These are phyloP conservation scores for Phialophora tarda DNA, from an alignment of 2,329 filamentous ascomycete genomes.

Conservation along the genomic window DNA sequence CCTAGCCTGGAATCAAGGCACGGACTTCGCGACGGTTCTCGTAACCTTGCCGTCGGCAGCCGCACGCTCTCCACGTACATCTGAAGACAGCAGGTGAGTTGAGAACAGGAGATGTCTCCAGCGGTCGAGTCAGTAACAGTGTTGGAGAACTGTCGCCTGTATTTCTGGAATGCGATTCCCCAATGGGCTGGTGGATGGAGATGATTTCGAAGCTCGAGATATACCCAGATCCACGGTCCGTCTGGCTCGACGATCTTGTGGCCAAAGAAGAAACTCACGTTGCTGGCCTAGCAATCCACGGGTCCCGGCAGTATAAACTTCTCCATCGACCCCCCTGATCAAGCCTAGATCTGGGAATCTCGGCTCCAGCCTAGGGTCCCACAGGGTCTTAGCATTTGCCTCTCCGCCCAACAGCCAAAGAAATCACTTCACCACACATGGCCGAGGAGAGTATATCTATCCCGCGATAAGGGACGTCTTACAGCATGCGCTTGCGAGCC, in stretches of 20 bases:
- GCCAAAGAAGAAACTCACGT: neutral
- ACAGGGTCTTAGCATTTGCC: neutral
- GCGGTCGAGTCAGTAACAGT: neutral
- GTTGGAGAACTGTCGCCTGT: neutral
- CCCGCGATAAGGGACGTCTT: conserved; percentile 14
- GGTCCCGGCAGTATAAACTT: conserved; percentile 1
- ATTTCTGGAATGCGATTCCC: conserved; percentile 13
- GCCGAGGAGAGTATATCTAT: neutral
- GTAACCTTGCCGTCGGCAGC: neutral
- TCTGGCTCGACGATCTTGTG: neutral
- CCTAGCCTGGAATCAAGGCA: neutral
- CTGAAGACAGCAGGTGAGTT: conserved; percentile 25
- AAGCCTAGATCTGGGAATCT: neutral
- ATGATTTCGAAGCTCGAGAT: conserved; percentile 3
- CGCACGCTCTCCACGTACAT: neutral
- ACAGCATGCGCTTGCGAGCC: neutral
- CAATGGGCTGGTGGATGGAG: conserved; percentile 31
- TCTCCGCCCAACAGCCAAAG: neutral
- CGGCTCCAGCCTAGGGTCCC: neutral
- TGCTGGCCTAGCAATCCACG: neutral
- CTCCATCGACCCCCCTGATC: conserved; percentile 34
- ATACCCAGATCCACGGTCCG: neutral
- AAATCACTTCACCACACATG: neutral
- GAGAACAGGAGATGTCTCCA: conserved; percentile 8
- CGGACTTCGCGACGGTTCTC: neutral